These are phyloP conservation scores for Saccharomycopsis phalli DNA, from an alignment of 1,139 yeast genomes.

Conservation along the genomic window DNA sequence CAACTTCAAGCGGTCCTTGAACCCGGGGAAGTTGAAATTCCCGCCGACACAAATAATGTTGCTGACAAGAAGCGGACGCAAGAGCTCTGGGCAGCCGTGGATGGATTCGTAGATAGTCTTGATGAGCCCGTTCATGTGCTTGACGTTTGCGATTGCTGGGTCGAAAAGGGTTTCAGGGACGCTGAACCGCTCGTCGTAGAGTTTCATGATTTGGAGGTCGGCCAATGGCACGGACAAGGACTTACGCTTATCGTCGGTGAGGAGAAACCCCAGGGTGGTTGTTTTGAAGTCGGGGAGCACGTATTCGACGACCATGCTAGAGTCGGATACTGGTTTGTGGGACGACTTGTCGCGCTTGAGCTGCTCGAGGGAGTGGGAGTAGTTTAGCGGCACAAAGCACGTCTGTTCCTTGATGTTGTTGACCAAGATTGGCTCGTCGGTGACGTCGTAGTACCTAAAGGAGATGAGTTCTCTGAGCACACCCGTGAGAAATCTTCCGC, in stretches of 20 bases:
- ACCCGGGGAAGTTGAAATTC: slow-evolving; percentile 60
- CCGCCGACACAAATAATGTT: slow-evolving; percentile 85
- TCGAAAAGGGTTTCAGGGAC: slow-evolving; percentile 82
- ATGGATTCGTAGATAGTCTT: slow-evolving; percentile 70
- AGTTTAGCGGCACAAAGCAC: slow-evolving; percentile 65
- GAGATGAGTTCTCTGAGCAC: slow-evolving; percentile 76
- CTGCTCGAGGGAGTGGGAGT: slow-evolving; percentile 44
- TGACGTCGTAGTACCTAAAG: slow-evolving; percentile 86
- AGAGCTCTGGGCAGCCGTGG: slow-evolving; percentile 60
- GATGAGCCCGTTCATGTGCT: slow-evolving; percentile 59
- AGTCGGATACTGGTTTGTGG: slow-evolving; percentile 22
- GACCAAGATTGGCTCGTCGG: slow-evolving; percentile 80
- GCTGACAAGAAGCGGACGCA: slow-evolving; percentile 69
- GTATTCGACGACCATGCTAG: slow-evolving; percentile 44
- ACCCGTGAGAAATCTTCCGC: slow-evolving; percentile 80
- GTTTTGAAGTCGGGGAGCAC: slow-evolving; percentile 83
- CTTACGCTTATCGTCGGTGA: slow-evolving; percentile 29
- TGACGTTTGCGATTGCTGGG: slow-evolving; percentile 75
- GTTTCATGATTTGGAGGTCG: slow-evolving; percentile 56
- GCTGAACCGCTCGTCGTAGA: slow-evolving; percentile 78
- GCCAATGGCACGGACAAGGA: slow-evolving; percentile 25
- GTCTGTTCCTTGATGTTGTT: slow-evolving; percentile 80
- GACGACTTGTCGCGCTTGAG: slow-evolving; percentile 24
- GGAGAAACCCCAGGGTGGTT: slow-evolving; percentile 58
- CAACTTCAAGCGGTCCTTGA: slow-evolving; percentile 46